Base-by-base conservation (phyloP, 1,284 basidiomycete species). In the Fomitiporia mediterranea region DNA sequence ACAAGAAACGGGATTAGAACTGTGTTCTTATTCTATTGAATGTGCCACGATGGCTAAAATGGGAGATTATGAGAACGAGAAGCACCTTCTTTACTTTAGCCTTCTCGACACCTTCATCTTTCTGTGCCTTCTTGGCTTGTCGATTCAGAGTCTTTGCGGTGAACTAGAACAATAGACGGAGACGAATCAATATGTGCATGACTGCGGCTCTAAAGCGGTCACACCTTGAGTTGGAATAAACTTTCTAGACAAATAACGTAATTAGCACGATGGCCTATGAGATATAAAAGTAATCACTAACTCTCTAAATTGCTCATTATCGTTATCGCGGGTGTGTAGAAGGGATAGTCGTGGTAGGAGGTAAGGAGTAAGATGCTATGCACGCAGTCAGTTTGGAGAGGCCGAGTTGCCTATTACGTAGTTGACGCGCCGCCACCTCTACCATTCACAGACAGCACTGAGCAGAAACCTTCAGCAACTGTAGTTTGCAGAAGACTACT, bases 41-140 rank as follows among this genome's bases (percentile, higher is more conserved):
- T 13, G 4, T 9, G 38, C 6, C 34, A 48, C n/a, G 46, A 21
- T 17, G 42, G 42, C 19, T 17, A 0, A 25, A 25, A 19, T 7
- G 28, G 35, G 8, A 25, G 9, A 34, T 51, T 4, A 8, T 17
- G 48, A n/a, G n/a, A n/a, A n/a, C n/a, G n/a, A n/a, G 25, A 65
- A 73, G 53, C 51, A 91, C 94, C 83, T 94, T 94, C 80, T 98
- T 98, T 58, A 98, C 73, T 63, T 89, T 86, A 56, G 84, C 65
- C 72, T 94, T 95, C 76, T 98, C 94, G 0, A 80, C 67, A 21
- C 76, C 79, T 74, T 98, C 94, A 67, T 97, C 94, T 68, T 95
- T 98, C 72, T 92, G 84, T 0, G 94, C 94, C 71, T 97, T 98
- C 79, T 92, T 94, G 9, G 95, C 92, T 72, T 98, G 94, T 54